Evolutionary conservation across 257 asterid genomes (phyloP).

Genomic region (Echites panduratus): DNA sequence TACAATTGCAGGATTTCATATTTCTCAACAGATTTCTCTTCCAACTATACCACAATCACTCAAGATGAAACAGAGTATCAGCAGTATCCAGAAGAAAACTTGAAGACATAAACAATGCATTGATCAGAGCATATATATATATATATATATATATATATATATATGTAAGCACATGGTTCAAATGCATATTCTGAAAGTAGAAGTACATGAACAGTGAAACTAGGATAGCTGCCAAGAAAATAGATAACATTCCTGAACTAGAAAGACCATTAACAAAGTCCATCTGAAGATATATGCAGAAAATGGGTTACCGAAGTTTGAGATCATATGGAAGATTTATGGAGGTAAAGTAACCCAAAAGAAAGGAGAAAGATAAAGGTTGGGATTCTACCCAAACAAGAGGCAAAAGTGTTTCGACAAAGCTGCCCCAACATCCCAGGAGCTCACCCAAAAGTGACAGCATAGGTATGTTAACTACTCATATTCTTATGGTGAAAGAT

Average conservation of each 20-base stretch:
- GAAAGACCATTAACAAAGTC: neutral
- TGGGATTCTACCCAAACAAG: neutral
- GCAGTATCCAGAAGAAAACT: neutral
- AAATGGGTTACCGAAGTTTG: neutral
- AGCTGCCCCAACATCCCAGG: neutral
- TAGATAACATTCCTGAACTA: neutral
- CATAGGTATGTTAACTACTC: neutral
- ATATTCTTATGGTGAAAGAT: neutral
- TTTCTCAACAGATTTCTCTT: neutral
- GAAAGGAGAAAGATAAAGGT: too few species aligned
- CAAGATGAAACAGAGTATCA: neutral
- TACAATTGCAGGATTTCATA: constrained; percentile 1
- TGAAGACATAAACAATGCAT: neutral
- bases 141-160: neutral
- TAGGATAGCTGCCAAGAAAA: neutral
- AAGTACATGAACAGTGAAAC: neutral
- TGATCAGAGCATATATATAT: neutral
- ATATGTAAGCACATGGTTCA: neutral
- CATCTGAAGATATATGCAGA: neutral
- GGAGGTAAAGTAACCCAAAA: neutral
- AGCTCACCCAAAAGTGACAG: neutral
- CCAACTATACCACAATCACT: neutral
- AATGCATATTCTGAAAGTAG: neutral
- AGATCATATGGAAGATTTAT: neutral
- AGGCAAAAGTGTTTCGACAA: neutral